These are phyloP conservation scores for Fraxinus xanthoxyloides DNA, from an alignment of 305 asterid species.

Conservation along the genomic window DNA sequence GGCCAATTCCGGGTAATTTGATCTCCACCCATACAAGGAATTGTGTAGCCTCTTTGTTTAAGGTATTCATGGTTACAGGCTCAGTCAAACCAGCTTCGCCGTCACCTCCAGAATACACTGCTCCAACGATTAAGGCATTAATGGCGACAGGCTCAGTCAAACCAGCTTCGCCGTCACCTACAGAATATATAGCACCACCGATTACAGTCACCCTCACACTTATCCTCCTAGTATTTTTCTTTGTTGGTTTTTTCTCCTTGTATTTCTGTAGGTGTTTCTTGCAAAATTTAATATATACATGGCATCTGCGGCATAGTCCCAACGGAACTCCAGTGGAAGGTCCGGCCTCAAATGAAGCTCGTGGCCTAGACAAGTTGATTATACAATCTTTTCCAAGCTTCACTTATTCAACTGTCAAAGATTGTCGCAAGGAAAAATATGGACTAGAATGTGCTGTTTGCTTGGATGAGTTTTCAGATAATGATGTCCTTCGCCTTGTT, in stretches of 20 bases:
- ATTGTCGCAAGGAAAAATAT: conserved; percentile 50
- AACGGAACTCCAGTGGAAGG: conserved; percentile 26
- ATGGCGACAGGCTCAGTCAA: conserved; percentile 47
- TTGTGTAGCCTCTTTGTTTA: not conserved
- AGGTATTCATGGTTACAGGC: conserved; percentile 6
- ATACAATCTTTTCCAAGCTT: conserved; percentile 66
- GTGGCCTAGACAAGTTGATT: conserved; percentile 63
- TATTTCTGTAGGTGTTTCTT: conserved; percentile 68
- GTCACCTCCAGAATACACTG: too few relatives aligned
- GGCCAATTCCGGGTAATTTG: conserved; percentile 25
- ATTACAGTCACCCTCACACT: conserved; percentile 57
- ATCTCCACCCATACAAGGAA: conserved; percentile 26
- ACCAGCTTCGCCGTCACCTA: conserved; percentile 25
- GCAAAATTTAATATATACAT: conserved; percentile 48
- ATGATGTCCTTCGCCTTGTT: conserved; percentile 60
- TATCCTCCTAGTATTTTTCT: conserved; percentile 56
- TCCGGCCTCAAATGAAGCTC: not conserved
- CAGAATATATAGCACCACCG: conserved; percentile 46
- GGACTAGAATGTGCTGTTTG: conserved; percentile 92
- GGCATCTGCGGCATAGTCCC: conserved; percentile 46
- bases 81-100: too few relatives aligned
- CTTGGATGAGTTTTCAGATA: conserved; percentile 55
- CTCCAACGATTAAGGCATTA: conserved; percentile 19
- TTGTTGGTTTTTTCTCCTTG: conserved; percentile 58
- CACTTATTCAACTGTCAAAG: conserved; percentile 65